These are phyloP conservation scores for Rauvolfia tetraphylla DNA, from an alignment of 257 asterid genomes.

Conservation along the genomic window DNA sequence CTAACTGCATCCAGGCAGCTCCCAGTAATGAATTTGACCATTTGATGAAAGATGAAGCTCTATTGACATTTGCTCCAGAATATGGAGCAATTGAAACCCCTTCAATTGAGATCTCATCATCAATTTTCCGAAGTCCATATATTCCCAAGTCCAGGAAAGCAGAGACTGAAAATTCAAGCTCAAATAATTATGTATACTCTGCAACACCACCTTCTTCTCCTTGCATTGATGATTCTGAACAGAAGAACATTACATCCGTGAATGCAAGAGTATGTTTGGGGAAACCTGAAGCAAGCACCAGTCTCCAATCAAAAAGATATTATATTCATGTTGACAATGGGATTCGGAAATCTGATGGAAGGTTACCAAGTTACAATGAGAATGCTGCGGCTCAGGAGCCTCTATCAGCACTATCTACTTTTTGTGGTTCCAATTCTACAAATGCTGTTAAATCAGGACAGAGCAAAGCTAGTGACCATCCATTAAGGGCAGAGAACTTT, in stretches of 20 bases:
- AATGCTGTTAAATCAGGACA: constrained; percentile 42
- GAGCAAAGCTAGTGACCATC: constrained; percentile 42
- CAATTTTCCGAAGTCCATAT: constrained; percentile 82
- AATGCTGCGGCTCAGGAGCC: constrained; percentile 42
- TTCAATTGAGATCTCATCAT: constrained; percentile 54
- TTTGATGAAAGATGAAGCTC: constrained; percentile 87
- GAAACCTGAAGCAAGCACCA: constrained; percentile 39
- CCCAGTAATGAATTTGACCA: constrained; percentile 74
- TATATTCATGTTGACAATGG: constrained; percentile 71
- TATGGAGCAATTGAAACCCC: constrained; percentile 91
- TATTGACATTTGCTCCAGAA: constrained; percentile 95
- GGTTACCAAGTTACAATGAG: constrained; percentile 30
- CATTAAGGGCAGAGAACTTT: constrained; percentile 48
- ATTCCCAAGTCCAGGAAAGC: constrained; percentile 79
- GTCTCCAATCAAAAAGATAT: constrained; percentile 53
- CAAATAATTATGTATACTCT: constrained; percentile 77
- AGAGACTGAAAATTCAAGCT: constrained; percentile 74
- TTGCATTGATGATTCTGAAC: constrained; percentile 60
- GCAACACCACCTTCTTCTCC: constrained; percentile 95
- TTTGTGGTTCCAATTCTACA: constrained; percentile 44
- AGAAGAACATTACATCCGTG: constrained; percentile 50
- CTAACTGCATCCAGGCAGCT: constrained; percentile 39
- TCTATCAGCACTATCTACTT: constrained; percentile 43
- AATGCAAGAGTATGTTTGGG: constrained; percentile 47
- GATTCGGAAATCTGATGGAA: constrained; percentile 39